phyloP scores from a whole-genome alignment of 306 rosid species.

The Cyamopsis tetragonoloba region DNA sequence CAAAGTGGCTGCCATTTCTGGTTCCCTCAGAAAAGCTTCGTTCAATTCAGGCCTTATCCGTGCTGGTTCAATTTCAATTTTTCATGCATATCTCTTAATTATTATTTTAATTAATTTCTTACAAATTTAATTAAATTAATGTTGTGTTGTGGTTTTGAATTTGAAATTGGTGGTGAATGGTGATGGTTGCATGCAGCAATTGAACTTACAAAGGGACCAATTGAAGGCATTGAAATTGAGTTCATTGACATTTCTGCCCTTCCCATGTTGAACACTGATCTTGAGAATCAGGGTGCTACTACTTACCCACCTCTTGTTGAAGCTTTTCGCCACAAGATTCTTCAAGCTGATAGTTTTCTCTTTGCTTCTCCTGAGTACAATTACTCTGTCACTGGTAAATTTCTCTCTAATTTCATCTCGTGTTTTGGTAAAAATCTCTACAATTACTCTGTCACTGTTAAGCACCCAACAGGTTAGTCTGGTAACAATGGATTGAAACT shows the following conservation, averaged over 20 bases:
- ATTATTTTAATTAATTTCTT: background rate
- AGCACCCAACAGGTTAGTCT: too few relatives aligned
- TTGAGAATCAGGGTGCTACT: constrained; percentile 51
- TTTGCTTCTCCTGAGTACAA: constrained; percentile 91
- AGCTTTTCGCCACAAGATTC: constrained; percentile 60
- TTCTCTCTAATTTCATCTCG: background rate
- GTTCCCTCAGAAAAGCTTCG: constrained; percentile 28
- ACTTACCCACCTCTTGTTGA: constrained; percentile 54
- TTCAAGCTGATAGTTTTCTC: constrained; percentile 55
- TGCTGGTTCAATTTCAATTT: background rate
- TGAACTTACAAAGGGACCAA: constrained; percentile 38
- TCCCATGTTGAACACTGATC: constrained; percentile 72
- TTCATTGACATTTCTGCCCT: constrained; percentile 54
- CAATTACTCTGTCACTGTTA: too few relatives aligned
- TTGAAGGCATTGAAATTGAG: constrained; percentile 54
- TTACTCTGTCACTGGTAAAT: constrained; percentile 60
- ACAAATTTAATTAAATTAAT: too few relatives aligned
- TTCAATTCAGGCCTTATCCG: constrained; percentile 26
- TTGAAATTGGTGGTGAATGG: background rate
- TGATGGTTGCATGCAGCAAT: constrained; percentile 36
- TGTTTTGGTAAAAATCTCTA: too few relatives aligned
- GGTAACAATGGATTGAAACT: too few relatives aligned
- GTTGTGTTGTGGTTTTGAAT: background rate
- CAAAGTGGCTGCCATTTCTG: constrained; percentile 22
- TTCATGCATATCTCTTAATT: background rate